These are phyloP conservation scores for Trifolium subterraneum DNA, from an alignment of 306 rosid species.

Conservation along the genomic window DNA sequence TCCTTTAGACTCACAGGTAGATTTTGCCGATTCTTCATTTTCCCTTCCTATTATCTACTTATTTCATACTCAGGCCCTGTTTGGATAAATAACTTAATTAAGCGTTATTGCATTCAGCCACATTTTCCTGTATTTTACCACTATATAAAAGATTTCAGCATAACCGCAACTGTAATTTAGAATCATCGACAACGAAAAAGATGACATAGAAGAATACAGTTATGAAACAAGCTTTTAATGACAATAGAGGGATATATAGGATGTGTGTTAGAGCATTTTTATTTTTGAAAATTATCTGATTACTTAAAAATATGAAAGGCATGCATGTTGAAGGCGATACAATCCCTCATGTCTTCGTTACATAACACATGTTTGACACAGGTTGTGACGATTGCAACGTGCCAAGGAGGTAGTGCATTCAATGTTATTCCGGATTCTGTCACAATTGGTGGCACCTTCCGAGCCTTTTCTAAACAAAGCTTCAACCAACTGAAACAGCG, in stretches of 20 bases:
- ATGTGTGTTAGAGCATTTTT: no score
- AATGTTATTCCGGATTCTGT: slow-evolving; percentile 95
- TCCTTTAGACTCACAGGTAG: slow-evolving; percentile 81
- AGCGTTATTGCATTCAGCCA: not conserved
- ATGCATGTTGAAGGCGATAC: not conserved
- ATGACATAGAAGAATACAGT: no score
- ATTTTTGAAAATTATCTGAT: not conserved
- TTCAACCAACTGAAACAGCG: slow-evolving; percentile 59
- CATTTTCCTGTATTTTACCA: no score
- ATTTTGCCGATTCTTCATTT: slow-evolving; percentile 8
- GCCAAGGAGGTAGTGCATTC: slow-evolving; percentile 89
- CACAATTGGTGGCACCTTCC: slow-evolving; percentile 86
- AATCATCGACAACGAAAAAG: no score
- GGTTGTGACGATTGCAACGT: slow-evolving; percentile 81
- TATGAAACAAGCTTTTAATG: no score
- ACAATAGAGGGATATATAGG: no score
- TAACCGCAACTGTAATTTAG: no score
- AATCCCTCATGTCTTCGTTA: slow-evolving; percentile 22
- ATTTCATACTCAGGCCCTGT: not conserved
- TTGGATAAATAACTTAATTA: not conserved
- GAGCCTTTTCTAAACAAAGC: slow-evolving; percentile 65
- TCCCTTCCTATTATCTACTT: not conserved
- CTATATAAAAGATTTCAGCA: no score
- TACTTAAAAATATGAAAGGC: not conserved
- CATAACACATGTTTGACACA: slow-evolving; percentile 35